Evolutionary conservation across 805 yeast species (phyloP).

Genomic region (Wickerhamomyces chambardii): DNA sequence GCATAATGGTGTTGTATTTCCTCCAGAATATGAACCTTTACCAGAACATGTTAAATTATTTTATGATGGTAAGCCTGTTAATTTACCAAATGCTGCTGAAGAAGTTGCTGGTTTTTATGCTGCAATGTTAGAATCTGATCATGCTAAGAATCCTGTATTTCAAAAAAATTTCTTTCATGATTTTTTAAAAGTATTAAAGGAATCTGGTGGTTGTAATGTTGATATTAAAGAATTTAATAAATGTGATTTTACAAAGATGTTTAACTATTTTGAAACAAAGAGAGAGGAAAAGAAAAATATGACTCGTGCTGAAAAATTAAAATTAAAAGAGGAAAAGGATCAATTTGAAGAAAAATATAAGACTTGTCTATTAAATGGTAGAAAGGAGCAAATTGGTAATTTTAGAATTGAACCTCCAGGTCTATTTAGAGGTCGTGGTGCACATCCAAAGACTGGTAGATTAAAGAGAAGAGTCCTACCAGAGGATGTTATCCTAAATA

Average conservation of each 20-base stretch:
- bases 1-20: slow-evolving; percentile 89
- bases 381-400: slow-evolving; percentile 88
- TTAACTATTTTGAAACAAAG: slow-evolving; percentile 56
- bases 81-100: slow-evolving; percentile 74
- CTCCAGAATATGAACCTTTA: slow-evolving; percentile 84
- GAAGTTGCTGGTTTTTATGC: slow-evolving; percentile 96
- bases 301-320: slow-evolving; percentile 68
- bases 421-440: slow-evolving; percentile 91
- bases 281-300: slow-evolving; percentile 66
- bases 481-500: slow-evolving; percentile 80
- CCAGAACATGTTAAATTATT: slow-evolving; percentile 69
- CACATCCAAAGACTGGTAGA: slow-evolving; percentile 93
- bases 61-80: slow-evolving; percentile 71
- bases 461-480: slow-evolving; percentile 81
- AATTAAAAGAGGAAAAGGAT: slow-evolving; percentile 63
- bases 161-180: slow-evolving; percentile 83
- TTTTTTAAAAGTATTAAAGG: slow-evolving; percentile 58
- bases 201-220: slow-evolving; percentile 57
- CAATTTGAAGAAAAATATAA: slow-evolving; percentile 72
- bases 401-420: slow-evolving; percentile 97
- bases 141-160: slow-evolving; percentile 79
- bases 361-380: slow-evolving; percentile 74
- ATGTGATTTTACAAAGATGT: slow-evolving; percentile 75
- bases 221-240: slow-evolving; percentile 48
- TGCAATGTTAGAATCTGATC: slow-evolving; percentile 82